Percentiles rank a stretch among this genome's conserved stretches.
phyloP scores from a whole-genome alignment of 192 early-diverging fungal genomes.

The Gryganskiella cystojenkinii region DNA sequence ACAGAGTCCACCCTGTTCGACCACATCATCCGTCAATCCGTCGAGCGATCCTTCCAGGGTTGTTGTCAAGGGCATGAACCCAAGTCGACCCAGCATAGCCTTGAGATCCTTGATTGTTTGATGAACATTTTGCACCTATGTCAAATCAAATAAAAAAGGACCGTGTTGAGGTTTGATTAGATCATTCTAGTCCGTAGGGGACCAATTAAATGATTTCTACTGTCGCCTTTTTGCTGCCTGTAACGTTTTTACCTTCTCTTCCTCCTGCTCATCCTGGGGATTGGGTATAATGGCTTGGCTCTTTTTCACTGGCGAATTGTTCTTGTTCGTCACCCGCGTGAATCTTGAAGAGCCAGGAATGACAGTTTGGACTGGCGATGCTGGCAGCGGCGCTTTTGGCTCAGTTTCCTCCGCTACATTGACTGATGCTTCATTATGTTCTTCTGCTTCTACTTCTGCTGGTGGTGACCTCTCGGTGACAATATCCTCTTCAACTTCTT shows the following conservation, averaged over 20 bases:
- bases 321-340: conserved; percentile 33
- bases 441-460: background rate
- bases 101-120: conserved; percentile 26
- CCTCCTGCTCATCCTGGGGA: conserved; percentile 17
- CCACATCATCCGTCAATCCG: background rate
- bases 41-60: conserved; percentile 24
- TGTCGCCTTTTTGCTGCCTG: too few species aligned
- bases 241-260: conserved; percentile 1
- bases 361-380: background rate
- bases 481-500: background rate
- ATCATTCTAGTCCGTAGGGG: background rate
- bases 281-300: conserved; percentile 21
- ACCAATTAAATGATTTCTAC: too few species aligned
- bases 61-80: conserved; percentile 18
- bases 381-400: background rate
- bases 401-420: background rate
- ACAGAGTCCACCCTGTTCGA: conserved; percentile 33
- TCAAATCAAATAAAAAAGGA: background rate
- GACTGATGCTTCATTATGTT: background rate
- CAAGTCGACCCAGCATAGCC: conserved; percentile 10
- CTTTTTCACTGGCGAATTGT: conserved; percentile 22
- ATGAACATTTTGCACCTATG: conserved; percentile 1
- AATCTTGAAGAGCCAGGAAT: conserved; percentile 33
- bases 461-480: background rate
- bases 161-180: background rate